phyloP scores from a whole-genome alignment of 2,329 filamentous ascomycete species.

The Dothideomycetes sp. region DNA sequence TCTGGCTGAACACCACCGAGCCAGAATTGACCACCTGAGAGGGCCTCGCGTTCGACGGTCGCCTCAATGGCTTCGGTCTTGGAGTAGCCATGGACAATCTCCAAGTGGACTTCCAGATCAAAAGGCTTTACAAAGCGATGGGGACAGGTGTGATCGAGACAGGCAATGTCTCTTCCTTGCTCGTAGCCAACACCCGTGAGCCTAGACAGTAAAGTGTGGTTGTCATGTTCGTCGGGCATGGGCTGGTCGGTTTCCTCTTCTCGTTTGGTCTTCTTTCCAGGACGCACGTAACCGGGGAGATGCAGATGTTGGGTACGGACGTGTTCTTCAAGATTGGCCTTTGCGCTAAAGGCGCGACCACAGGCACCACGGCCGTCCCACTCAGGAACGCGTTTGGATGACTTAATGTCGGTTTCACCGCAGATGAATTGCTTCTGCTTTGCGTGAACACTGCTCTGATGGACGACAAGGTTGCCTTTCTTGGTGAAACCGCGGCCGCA shows the following conservation, averaged over 20 bases:
- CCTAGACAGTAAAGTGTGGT: constrained; percentile 20
- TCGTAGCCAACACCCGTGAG: constrained; percentile 51
- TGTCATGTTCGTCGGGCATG: constrained; percentile 13
- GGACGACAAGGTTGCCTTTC: constrained; percentile 71
- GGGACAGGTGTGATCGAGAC: constrained; percentile 42
- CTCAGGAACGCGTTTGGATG: constrained; percentile 44
- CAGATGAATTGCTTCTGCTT: constrained; percentile 69
- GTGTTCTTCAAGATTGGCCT: constrained; percentile 73
- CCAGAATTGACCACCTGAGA: constrained; percentile 38
- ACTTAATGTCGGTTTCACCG: constrained; percentile 56
- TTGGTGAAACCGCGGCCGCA: constrained; percentile 75
- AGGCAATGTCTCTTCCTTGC: constrained; percentile 41
- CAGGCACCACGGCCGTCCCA: constrained; percentile 65
- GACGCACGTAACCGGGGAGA: constrained; percentile 31
- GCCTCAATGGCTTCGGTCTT: constrained; percentile 30
- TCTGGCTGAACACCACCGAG: constrained; percentile 28
- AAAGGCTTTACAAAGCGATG: constrained; percentile 49
- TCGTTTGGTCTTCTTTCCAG: constrained; percentile 28
- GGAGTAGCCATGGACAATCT: constrained; percentile 31
- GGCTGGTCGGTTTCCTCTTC: constrained; percentile 33
- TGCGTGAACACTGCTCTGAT: constrained; percentile 69
- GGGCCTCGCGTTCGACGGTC: constrained; percentile 29
- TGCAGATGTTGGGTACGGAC: constrained; percentile 73
- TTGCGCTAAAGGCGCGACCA: constrained; percentile 65
- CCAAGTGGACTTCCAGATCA: constrained; percentile 50